phyloP scores from a whole-genome alignment of 352 stramenopile species.

The Aphanomyces astaci region DNA sequence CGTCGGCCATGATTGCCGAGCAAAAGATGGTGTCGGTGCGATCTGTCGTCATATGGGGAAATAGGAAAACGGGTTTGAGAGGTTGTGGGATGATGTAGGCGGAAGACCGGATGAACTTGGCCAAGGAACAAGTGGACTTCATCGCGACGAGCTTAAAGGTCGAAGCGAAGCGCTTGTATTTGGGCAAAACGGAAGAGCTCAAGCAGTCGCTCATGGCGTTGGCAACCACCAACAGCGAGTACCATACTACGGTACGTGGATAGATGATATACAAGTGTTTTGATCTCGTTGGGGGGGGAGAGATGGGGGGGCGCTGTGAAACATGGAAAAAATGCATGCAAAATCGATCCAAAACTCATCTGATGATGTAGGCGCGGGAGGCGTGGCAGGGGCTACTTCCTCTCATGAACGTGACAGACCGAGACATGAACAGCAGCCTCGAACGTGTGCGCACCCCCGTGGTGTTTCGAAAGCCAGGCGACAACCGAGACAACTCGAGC shows the following conservation, averaged over 20 bases:
- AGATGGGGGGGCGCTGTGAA: too few species aligned
- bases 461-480: slow-evolving; percentile 58
- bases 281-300: too few species aligned
- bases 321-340: too few species aligned
- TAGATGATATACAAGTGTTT: too few species aligned
- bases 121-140: slow-evolving; percentile 81
- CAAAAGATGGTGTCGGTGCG: slow-evolving; percentile 83
- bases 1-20: slow-evolving; percentile 78
- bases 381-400: slow-evolving; percentile 68
- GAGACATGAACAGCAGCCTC: slow-evolving; percentile 51
- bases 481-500: slow-evolving; percentile 30
- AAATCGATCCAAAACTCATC: not conserved
- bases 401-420: slow-evolving; percentile 44
- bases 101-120: slow-evolving; percentile 81
- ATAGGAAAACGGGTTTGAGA: too few species aligned
- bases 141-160: slow-evolving; percentile 82
- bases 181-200: slow-evolving; percentile 63
- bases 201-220: slow-evolving; percentile 70
- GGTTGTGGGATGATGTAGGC: too few species aligned
- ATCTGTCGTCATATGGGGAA: too few species aligned
- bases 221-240: slow-evolving; percentile 70
- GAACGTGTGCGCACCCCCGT: slow-evolving; percentile 39
- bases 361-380: slow-evolving; percentile 43
- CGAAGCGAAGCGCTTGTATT: slow-evolving; percentile 76
- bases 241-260: slow-evolving; percentile 57